Evolutionary conservation across 2,329 filamentous ascomycete genomes (phyloP).

Genomic region (Seiridium cupressi): DNA sequence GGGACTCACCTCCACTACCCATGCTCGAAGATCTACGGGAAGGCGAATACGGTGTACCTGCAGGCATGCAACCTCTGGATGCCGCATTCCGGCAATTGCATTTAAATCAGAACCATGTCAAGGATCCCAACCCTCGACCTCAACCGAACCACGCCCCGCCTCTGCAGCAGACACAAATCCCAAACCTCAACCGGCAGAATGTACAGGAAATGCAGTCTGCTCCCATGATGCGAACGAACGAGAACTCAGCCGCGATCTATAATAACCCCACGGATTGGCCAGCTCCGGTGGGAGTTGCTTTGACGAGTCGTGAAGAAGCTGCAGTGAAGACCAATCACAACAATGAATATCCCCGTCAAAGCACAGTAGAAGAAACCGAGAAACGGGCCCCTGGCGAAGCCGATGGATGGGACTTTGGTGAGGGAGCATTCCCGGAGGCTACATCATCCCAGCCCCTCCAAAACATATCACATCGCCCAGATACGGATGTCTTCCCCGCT

Average conservation of each 20-base stretch:
- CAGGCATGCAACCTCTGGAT: conserved; percentile 39
- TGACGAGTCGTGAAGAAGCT: conserved; percentile 23
- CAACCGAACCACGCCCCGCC: conserved; percentile 58
- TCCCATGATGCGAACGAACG: conserved; percentile 53
- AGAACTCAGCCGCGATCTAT: conserved; percentile 43
- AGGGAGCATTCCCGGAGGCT: conserved; percentile 64
- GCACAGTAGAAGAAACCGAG: conserved; percentile 41
- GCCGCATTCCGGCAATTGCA: conserved; percentile 30
- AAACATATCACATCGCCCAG: conserved; percentile 64
- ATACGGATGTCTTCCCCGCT: conserved; percentile 83
- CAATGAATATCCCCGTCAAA: conserved; percentile 36
- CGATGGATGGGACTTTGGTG: conserved; percentile 93
- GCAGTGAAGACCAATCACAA: conserved; percentile 32
- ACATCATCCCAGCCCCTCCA: conserved; percentile 39
- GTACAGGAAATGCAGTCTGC: conserved; percentile 42
- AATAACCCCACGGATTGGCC: conserved; percentile 26
- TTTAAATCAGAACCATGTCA: conserved; percentile 55
- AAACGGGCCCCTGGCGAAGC: conserved; percentile 51
- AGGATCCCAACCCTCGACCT: conserved; percentile 52
- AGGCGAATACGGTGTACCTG: conserved; percentile 47
- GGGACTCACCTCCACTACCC: conserved; percentile 58
- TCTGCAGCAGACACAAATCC: conserved; percentile 37
- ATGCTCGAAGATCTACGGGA: conserved; percentile 60
- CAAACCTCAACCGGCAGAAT: conserved; percentile 28
- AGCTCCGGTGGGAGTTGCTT: conserved; percentile 17